Percentiles rank a stretch among this genome's conserved stretches.
These are phyloP conservation scores for Coleophoma crateriformis DNA, from an alignment of 2,329 filamentous ascomycete genomes.

Conservation along the genomic window DNA sequence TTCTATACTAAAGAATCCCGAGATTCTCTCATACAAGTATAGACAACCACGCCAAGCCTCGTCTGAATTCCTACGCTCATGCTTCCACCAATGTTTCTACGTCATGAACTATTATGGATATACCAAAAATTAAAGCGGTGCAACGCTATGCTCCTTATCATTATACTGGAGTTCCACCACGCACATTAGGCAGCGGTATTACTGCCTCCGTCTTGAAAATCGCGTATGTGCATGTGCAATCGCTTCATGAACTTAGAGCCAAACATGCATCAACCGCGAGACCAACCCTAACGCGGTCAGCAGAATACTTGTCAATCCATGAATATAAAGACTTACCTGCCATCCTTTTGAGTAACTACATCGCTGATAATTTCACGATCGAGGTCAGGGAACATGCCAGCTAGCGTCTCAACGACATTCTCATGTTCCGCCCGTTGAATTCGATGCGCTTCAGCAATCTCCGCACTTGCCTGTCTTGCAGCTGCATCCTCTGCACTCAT, in stretches of 20 bases:
- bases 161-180: not conserved
- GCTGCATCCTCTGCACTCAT: constrained; percentile 81
- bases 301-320: no score
- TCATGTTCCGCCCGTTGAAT: constrained; percentile 80
- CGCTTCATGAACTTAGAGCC: constrained; percentile 44
- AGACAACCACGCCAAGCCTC: no score
- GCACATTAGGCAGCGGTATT: not conserved
- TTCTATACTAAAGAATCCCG: no score
- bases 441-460: constrained; percentile 79
- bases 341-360: constrained; percentile 93
- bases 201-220: not conserved
- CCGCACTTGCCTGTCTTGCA: constrained; percentile 83
- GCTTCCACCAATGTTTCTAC: no score
- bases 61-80: no score
- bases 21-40: no score
- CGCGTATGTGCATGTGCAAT: not conserved
- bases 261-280: constrained; percentile 83
- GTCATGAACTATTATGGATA: not conserved
- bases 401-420: constrained; percentile 88
- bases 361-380: constrained; percentile 94
- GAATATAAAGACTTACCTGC: constrained; percentile 57
- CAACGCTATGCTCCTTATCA: not conserved
- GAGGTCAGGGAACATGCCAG: constrained; percentile 94
- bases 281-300: constrained; percentile 54
- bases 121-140: not conserved